A percentile compares a stretch with the other conserved stretches of the same genome.
phyloP scores from a whole-genome alignment of 768 basidiomycete species.

The Leccinum uliginosum region DNA sequence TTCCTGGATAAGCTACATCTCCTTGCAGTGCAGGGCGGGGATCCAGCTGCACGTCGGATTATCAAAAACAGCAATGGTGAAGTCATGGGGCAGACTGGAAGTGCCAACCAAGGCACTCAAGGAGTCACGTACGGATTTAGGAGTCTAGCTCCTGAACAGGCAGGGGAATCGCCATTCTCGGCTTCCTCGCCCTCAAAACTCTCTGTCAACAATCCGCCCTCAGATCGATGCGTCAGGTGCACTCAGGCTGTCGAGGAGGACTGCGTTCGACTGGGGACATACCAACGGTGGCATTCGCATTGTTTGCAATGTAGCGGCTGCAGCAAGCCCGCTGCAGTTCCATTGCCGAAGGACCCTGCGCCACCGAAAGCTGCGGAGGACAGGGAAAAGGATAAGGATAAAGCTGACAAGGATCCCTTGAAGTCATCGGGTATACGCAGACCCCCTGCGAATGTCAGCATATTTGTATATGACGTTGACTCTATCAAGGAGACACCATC shows the following conservation, averaged over 20 bases:
- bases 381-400: constrained; percentile 40
- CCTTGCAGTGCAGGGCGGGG: constrained; percentile 81
- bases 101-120: constrained; percentile 71
- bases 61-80: constrained; percentile 75
- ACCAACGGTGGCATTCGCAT: constrained; percentile 93
- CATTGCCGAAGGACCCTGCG: constrained; percentile 50
- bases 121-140: constrained; percentile 91
- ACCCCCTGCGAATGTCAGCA: constrained; percentile 74
- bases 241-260: constrained; percentile 93
- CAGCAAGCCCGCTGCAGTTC: constrained; percentile 69
- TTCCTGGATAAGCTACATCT: constrained; percentile 93
- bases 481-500: constrained; percentile 62
- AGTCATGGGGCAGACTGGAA: constrained; percentile 32
- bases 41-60: constrained; percentile 70
- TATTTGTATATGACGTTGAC: constrained; percentile 75
- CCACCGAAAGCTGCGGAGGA: constrained; percentile 50
- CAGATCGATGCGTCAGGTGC: constrained; percentile 90
- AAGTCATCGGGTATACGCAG: constrained; percentile 65
- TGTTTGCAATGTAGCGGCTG: constrained; percentile 86
- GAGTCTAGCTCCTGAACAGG: constrained; percentile 85
- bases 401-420: constrained; percentile 40
- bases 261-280: constrained; percentile 92
- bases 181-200: constrained; percentile 40
- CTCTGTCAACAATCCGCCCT: constrained; percentile 67
- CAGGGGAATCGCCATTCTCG: constrained; percentile 80